Evolutionary conservation across 345 rosid genomes (phyloP), one percentile per base, ranked within the genome.

Genomic region (Anacardium occidentale): DNA sequence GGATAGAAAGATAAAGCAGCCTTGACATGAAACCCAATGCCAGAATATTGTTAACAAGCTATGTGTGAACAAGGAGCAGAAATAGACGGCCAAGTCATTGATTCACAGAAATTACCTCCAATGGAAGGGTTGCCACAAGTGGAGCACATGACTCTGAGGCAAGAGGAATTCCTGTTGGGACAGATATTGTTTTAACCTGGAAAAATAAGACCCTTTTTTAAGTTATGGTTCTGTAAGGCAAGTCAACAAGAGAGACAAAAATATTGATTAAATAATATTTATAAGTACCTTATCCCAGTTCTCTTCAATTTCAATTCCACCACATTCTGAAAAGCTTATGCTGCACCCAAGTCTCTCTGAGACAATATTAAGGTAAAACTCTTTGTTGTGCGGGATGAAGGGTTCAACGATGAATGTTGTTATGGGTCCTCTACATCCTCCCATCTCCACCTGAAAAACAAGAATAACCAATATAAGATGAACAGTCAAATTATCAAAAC

Each of bases 281-380:
- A 37, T 52, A 32, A 52, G 25, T 70, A 89, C 99, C 92, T 94
- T 94, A 78, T 94, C 98, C 98, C 99, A 94, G 73, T 94, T 94
- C 83, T 94, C 99, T 82, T 94, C 99, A 7, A 94, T 92, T 29
- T 94, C 99, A 75, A 94, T 90, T 32, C 98, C 99, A 79, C 97
- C 98, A 0, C 99, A 95, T 75, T 92, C 99, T 0, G 99, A 95
- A 75, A 94, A 95, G 85, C 99, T 95, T 24, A 95, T 77, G 84
- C 90, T 92, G 91, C 89, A 78, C 25, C 99, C 98, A 50, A 92
- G 98, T 57, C 97, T 66, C 22, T 95, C 96, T 0, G 99, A 92
- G 54, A 90, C 94, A 66, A 95, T 86, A 21, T 92, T 92, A 72
- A 95, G 97, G 85, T 95, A 95, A 68, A 89, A 90, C 87, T 95